Evolutionary conservation across 352 stramenopile species (phyloP).

Genomic region (Blastocystis sp.): DNA sequence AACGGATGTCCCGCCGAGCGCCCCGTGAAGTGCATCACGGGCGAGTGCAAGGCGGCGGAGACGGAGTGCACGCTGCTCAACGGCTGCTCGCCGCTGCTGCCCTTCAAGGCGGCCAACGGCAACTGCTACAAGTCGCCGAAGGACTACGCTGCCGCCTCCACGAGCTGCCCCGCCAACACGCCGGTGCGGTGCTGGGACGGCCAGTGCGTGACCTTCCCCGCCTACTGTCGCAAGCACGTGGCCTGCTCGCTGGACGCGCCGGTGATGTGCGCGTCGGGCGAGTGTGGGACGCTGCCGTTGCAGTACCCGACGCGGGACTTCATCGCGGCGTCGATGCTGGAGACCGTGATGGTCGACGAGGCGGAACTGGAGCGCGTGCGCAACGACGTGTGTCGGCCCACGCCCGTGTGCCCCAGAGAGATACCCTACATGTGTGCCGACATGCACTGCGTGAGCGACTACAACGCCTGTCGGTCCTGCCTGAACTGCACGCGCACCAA

Average conservation of each 20-base stretch:
- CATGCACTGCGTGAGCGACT: conserved; percentile 50
- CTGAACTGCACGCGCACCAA: conserved; percentile 10
- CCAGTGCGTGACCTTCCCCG: conserved; percentile 1
- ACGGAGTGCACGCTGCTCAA: conserved; percentile 39
- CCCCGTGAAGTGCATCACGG: conserved; percentile 22
- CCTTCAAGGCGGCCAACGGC: conserved; percentile 2
- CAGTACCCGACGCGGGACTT: conserved; percentile 45
- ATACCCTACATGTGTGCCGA: conserved; percentile 8
- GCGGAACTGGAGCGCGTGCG: not conserved
- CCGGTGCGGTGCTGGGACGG: conserved; percentile 36
- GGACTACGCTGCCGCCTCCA: not conserved
- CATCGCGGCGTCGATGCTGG: not conserved
- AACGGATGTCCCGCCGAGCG: conserved; percentile 27
- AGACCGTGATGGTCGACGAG: not conserved
- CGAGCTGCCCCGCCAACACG: not conserved
- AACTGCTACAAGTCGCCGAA: not conserved
- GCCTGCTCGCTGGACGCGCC: not conserved
- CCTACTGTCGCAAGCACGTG: not conserved
- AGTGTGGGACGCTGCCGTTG: conserved; percentile 15
- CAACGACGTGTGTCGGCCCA: conserved; percentile 55
- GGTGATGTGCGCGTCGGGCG: not conserved
- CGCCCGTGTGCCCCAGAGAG: conserved; percentile 13
- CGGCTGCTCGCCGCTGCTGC: conserved; percentile 21
- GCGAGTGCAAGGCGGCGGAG: not conserved
- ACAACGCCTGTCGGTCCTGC: conserved; percentile 5